Percentiles rank a stretch among this genome's conserved stretches.
Evolutionary conservation across 495 filamentous ascomycete genomes (phyloP).

Genomic region (Haplographium delicatum): DNA sequence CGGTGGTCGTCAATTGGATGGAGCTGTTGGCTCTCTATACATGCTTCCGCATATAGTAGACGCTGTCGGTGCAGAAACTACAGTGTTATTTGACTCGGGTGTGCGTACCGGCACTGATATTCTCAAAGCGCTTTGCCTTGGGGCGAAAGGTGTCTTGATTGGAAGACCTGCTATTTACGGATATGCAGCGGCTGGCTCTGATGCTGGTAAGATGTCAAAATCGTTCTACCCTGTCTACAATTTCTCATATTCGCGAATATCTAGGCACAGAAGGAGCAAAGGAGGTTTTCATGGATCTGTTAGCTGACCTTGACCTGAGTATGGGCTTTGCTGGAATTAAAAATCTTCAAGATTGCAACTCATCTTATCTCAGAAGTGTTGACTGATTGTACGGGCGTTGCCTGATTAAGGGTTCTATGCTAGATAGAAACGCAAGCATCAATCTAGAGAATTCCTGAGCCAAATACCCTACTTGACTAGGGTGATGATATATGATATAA

Average conservation of each 20-base stretch:
- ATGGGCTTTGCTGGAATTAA: conserved; percentile 54
- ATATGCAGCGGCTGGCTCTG: conserved; percentile 46
- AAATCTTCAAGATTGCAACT: conserved; percentile 48
- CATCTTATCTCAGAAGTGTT: too few species aligned
- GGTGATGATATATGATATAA: too few species aligned
- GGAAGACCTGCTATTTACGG: conserved; percentile 47
- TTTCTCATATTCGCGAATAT: too few species aligned
- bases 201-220: conserved; percentile 14
- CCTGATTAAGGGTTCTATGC: too few species aligned
- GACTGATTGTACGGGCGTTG: too few species aligned
- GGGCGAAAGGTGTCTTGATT: conserved; percentile 46
- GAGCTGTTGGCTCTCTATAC: conserved; percentile 79
- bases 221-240: too few species aligned
- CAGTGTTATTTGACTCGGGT: conserved; percentile 86
- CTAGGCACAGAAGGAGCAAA: conserved; percentile 40
- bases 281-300: conserved; percentile 48
- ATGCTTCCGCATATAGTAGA: conserved; percentile 94
- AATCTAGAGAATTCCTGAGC: too few species aligned
- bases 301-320: conserved; percentile 57
- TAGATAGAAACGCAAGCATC: too few species aligned
- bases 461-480: too few species aligned
- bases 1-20: conserved; percentile 84
- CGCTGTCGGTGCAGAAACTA: conserved; percentile 71
- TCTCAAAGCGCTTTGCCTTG: conserved; percentile 69
- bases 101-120: conserved; percentile 87